Percentiles rank a stretch among this genome's conserved stretches.
Evolutionary conservation across 1,139 yeast species (phyloP).

Genomic region (Candida buenavistaensis): DNA sequence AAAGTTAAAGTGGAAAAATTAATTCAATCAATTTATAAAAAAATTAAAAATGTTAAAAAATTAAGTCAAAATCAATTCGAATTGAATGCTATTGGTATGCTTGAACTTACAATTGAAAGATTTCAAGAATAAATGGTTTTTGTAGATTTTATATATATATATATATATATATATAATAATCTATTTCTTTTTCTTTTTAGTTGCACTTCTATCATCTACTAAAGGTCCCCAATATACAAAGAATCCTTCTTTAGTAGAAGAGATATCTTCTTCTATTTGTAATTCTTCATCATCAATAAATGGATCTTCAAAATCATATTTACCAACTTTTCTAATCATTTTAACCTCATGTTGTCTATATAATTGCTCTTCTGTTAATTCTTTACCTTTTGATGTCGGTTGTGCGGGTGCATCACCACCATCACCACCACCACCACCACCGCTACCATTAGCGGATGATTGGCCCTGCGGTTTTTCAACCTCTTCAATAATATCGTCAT

Average conservation of each 20-base stretch:
- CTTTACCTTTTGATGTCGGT: conserved; percentile 31
- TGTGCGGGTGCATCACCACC: background rate
- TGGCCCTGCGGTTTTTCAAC: conserved; percentile 2
- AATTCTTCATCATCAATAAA: conserved; percentile 94
- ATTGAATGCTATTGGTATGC: conserved; percentile 38
- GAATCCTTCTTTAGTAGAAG: conserved; percentile 92
- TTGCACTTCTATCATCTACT: conserved; percentile 55
- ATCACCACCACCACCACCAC: conserved; percentile 22
- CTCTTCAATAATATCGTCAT: conserved; percentile 40
- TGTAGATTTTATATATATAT: conserved; percentile 3
- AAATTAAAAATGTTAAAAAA: conserved; percentile 14
- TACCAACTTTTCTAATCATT: conserved; percentile 74
- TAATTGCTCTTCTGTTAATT: conserved; percentile 47
- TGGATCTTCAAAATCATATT: conserved; percentile 91
- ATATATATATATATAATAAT: conserved; percentile 2
- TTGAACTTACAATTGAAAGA: conserved; percentile 43
- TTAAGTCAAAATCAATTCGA: conserved; percentile 21
- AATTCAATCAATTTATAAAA: background rate
- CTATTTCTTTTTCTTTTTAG: conserved; percentile 13
- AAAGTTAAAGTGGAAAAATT: conserved; percentile 14
- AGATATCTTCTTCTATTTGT: conserved; percentile 90
- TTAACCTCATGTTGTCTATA: conserved; percentile 44
- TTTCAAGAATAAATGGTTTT: conserved; percentile 15
- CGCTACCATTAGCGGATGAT: conserved; percentile 14
- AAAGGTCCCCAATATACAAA: conserved; percentile 95